Evolutionary conservation across 139 green algal species (phyloP).

Genomic region (Chlamydomonas sp.): DNA sequence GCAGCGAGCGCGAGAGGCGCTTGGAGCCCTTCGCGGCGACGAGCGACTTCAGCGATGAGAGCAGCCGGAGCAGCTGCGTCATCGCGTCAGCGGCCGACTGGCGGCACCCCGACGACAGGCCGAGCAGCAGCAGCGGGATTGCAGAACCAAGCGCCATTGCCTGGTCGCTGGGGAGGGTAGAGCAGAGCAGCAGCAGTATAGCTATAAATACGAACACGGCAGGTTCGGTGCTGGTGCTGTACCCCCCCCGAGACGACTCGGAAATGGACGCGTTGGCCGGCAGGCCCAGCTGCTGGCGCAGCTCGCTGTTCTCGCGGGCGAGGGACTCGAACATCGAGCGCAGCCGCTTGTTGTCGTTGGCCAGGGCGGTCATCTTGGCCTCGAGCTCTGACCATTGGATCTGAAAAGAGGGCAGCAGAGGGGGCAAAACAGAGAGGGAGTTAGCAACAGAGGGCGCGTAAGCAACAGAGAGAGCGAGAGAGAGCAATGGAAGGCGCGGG

Average conservation of each 20-base stretch:
- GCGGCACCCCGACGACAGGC: not conserved
- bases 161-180: conserved; percentile 25
- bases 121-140: conserved; percentile 8
- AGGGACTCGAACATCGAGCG: conserved; percentile 30
- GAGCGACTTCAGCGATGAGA: not conserved
- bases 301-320: conserved; percentile 29
- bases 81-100: not conserved
- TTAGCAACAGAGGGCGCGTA: too few species aligned
- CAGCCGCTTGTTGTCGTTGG: conserved; percentile 37
- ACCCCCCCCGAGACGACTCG: not conserved
- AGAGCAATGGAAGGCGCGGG: too few species aligned
- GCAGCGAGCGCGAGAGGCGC: too few species aligned
- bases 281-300: conserved; percentile 23
- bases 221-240: conserved; percentile 26
- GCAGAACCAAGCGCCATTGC: conserved; percentile 18
- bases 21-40: too few species aligned
- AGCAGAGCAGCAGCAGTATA: conserved; percentile 33
- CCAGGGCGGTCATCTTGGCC: conserved; percentile 19
- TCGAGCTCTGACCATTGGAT: conserved; percentile 44
- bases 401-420: too few species aligned
- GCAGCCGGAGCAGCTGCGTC: not conserved
- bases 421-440: too few species aligned
- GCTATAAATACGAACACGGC: conserved; percentile 39
- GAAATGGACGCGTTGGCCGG: not conserved
- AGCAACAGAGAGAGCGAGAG: too few species aligned